These are phyloP conservation scores for Salix dunnii DNA, from an alignment of 345 rosid species.

Conservation along the genomic window DNA sequence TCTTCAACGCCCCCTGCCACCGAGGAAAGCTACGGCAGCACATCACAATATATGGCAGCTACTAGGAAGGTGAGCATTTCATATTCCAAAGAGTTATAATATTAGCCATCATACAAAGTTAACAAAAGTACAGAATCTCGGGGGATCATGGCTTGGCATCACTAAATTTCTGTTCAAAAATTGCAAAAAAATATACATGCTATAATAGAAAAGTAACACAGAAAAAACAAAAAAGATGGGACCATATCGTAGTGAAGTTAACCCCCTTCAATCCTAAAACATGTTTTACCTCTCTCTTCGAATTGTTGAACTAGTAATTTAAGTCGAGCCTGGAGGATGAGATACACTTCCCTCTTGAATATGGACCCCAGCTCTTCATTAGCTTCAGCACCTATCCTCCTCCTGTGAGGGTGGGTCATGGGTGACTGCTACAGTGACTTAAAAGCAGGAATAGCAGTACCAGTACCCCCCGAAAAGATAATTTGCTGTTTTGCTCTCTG, in stretches of 20 bases:
- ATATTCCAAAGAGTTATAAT: not conserved
- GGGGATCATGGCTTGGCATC: not conserved
- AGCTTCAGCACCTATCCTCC: conserved; percentile 88
- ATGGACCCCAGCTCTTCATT: conserved; percentile 84
- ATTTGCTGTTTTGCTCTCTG: not conserved
- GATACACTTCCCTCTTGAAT: conserved; percentile 77
- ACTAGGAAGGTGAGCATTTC: not conserved
- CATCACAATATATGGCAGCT: not conserved
- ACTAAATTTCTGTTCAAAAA: not conserved
- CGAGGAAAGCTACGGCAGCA: not conserved
- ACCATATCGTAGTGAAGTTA: not conserved
- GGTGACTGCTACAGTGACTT: no score
- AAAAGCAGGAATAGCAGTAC: not conserved
- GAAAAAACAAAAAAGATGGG: not conserved
- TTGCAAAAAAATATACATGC: no score
- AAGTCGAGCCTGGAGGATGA: conserved; percentile 74
- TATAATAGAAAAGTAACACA: not conserved
- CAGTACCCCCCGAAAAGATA: not conserved
- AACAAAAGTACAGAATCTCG: not conserved
- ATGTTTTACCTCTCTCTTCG: no score
- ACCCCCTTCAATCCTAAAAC: not conserved
- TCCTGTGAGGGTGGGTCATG: no score
- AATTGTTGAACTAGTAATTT: conserved; percentile 33
- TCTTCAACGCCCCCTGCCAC: not conserved
- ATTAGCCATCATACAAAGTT: not conserved